Evolutionary conservation across 371 early-diverging fungal genomes (phyloP), one percentile per base, ranked within the genome.

Genomic region (Smittium culicis): DNA sequence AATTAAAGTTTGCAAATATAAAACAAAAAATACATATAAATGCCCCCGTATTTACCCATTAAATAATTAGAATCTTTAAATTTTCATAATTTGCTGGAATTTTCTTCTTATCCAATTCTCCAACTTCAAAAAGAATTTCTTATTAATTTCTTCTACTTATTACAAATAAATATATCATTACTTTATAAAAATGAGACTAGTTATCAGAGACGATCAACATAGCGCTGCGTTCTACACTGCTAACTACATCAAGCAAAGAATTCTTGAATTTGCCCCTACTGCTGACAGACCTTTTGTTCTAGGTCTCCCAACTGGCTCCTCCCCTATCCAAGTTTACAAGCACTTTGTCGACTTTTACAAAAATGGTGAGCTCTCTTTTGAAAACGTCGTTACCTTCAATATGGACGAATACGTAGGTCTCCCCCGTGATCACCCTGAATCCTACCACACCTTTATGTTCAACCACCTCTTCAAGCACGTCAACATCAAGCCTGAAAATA

Each of bases 391-490:
- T 5, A 85, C 84, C 25, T 85, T 85, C 70, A 82, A 82, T 69
- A 82, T 79, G 81, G 83, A 83, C 57, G 83, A 82, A 71, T 82
- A 82, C 34, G 84, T 82, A 27, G 85, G 85, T 27, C 72, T 84
- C 32, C 83, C 84, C 8, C 71, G 79, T 60, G 81, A 87, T 58
- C 91, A 89, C 70, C 87, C 86, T 28, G 89, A 92, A 74, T 86
- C 87, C 56, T 91, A 92, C 78, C 89, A 89, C 77, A 85, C 88
- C 2, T 92, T 90, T 74, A 92, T 92, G 92, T 88, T 85, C 83
- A 87, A 80, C 65, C 79, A 91, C 66, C 78, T 92, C 29, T 92
- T 91, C 79, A 83, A 86, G 71, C 88, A 90, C 70, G 82, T 92
- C 56, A 86, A 92, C 69, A 88, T 92, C 67, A 74, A 79, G 11